These are phyloP conservation scores for Xylariaceae sp. DNA, from an alignment of 2,329 filamentous ascomycete genomes.

Conservation along the genomic window DNA sequence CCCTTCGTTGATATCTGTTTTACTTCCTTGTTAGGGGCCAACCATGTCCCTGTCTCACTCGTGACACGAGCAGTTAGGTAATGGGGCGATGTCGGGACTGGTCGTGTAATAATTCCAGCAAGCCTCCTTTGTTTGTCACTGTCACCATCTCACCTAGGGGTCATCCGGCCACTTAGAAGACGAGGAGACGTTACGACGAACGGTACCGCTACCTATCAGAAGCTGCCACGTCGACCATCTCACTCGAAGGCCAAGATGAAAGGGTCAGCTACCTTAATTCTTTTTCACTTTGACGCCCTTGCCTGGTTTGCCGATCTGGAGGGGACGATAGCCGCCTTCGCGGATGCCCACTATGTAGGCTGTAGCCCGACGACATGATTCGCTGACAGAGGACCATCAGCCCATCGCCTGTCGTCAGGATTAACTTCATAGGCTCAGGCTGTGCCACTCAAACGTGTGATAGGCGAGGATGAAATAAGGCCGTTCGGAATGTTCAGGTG, in stretches of 20 bases:
- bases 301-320: background rate
- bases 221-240: slow-evolving; percentile 10
- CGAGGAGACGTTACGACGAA: slow-evolving; percentile 2
- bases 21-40: background rate
- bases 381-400: background rate
- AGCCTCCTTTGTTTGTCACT: slow-evolving; percentile 2
- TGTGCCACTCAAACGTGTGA: background rate
- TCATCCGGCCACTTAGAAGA: background rate
- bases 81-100: background rate
- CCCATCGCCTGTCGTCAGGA: slow-evolving; percentile 3
- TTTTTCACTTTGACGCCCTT: background rate
- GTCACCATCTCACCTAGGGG: background rate
- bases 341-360: slow-evolving; percentile 7
- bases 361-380: background rate
- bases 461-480: background rate
- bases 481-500: slow-evolving; percentile 3
- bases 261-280: background rate
- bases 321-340: background rate
- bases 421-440: background rate
- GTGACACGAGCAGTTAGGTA: background rate
- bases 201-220: slow-evolving; percentile 14
- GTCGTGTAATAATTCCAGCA: background rate
- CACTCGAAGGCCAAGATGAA: slow-evolving; percentile 2
- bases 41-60: background rate
- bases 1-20: background rate